A percentile compares a stretch with the other conserved stretches of the same genome.
These are phyloP conservation scores for Monosporascus sp. DNA, from an alignment of 2,329 filamentous ascomycete genomes.

Conservation along the genomic window DNA sequence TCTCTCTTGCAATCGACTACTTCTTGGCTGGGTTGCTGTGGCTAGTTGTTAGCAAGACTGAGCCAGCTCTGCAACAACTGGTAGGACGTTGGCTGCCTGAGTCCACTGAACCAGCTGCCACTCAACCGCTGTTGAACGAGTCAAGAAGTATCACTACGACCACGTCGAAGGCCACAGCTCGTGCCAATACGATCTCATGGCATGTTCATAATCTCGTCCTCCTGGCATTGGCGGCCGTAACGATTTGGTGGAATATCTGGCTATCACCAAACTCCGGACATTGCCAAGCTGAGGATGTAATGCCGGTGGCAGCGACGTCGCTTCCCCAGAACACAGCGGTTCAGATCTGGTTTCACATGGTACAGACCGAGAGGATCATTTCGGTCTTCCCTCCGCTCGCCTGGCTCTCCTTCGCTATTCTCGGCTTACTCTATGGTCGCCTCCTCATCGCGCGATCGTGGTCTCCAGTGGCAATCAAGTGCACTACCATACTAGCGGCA, in stretches of 20 bases:
- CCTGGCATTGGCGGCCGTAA: constrained; percentile 26
- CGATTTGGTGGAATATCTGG: constrained; percentile 44
- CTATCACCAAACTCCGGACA: constrained; percentile 34
- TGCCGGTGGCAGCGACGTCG: not conserved
- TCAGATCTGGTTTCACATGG: constrained; percentile 37
- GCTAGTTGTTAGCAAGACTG: constrained; percentile 31
- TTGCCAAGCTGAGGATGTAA: constrained; percentile 20
- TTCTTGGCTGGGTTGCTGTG: constrained; percentile 38
- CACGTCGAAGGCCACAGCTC: constrained; percentile 12
- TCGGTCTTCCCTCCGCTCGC: constrained; percentile 40
- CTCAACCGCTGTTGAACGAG: too few species aligned
- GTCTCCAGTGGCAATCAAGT: constrained; percentile 10
- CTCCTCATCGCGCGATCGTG: constrained; percentile 25
- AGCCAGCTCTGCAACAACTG: constrained; percentile 24
- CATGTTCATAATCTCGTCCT: constrained; percentile 35
- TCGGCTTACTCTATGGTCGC: constrained; percentile 39
- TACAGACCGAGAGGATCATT: constrained; percentile 23
- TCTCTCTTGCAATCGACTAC: constrained; percentile 41
- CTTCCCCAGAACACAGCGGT: constrained; percentile 18
- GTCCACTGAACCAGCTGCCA: too few species aligned
- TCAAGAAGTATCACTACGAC: constrained; percentile 7
- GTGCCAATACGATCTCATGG: constrained; percentile 30
- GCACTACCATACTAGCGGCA: constrained; percentile 25
- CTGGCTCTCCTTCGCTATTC: constrained; percentile 41
- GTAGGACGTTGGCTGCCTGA: constrained; percentile 16